Base-by-base conservation (phyloP, 148 eudicot species). In the Silene latifolia region DNA sequence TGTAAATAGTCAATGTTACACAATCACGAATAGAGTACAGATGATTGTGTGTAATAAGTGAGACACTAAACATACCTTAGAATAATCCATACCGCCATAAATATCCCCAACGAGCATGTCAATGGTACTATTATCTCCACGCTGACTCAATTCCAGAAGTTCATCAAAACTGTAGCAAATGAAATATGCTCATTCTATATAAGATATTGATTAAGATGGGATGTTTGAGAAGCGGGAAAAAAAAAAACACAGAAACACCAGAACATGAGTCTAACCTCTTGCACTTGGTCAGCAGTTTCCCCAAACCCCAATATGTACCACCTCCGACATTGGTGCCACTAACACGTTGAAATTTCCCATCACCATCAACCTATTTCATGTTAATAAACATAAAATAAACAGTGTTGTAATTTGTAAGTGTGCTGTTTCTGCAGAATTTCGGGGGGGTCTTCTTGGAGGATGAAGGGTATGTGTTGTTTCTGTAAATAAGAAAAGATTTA, bases 291-390 rank as follows among this genome's bases (percentile, higher is more conserved):
- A 92, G 68, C 63, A 95, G 84, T 80, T 81, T 95, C 72, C 98
- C 98, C 75, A 95, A 80, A 21, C 98, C 98, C 97, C 98, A 95
- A 76, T 95, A 95, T 42, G 98, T 95, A 72, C 98, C 98, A 77
- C 98, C 98, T 63, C 98, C 98, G 69, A 95, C 98, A 84, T 95
- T 95, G 77, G 98, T 92, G 72, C 98, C 98, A 63, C 98, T 95
- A 69, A 95, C 92, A 76, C 98, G 91, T 83, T 95, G 84, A 78
- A 89, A 95, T 72, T 85, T 83, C 7, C 98, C 98, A 63, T 95
- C 97, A 56, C 97, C 96, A 67, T 95, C 98, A 64, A 95, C 98
- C 98, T 95, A 74, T 74, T 83, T 69, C 57, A 78, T 44, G 14
- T 53, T 18, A 66, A 82, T 24, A 51, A 39, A 67, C 67, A 75